Evolutionary conservation across 495 filamentous ascomycete genomes (phyloP), one percentile per base, ranked within the genome.

Genomic region (Xylaria flabelliformis): DNA sequence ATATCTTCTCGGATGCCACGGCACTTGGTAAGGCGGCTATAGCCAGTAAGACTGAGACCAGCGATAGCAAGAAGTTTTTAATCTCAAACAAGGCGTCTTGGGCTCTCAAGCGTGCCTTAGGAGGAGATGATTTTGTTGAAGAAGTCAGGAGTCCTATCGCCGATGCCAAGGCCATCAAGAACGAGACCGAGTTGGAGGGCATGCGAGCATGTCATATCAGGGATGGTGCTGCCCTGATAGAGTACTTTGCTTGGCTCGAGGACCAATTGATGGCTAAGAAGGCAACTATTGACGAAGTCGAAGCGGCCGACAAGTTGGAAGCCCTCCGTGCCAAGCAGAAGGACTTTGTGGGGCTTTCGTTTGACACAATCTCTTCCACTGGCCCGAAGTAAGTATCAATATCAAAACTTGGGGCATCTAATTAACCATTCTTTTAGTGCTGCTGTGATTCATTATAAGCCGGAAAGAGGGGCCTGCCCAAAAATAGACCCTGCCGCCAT

Each of bases 161-260:
- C n/a, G 95, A 98, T 82, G 90, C 94, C 24, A 99, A 99, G 83
- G 94, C 97, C n/a, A 85, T 98, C 78, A 99, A 99, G 85, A 99
- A 98, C 74, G 92, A 94, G 69, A 89, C 86, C 2, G 97, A 99
- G 82, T 84, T 97, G 26, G 89, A 94, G 76, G 97, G 97, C 61
- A 98, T 98, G 96, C 88, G 94, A 69, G 88, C 91, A 36, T 98
- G 96, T 77, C 97, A 99, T 79, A 91, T 97, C 72, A 90, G 97
- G 62, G 97, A 99, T 78, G 97, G 97, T 36, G 97, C 94, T 34
- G 95, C 97, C 12, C 81, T 98, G 67, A 94, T 88, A 53, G 90
- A 97, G 78, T 99, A 93, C 80, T 98, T 99, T 81, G 93, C 97
- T 19, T 99, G 97, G 97, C 85, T 99, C 7, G 95, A 99, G 79